These are phyloP conservation scores for Orobanche coerulescens DNA, from an alignment of 257 asterid genomes.

Conservation along the genomic window DNA sequence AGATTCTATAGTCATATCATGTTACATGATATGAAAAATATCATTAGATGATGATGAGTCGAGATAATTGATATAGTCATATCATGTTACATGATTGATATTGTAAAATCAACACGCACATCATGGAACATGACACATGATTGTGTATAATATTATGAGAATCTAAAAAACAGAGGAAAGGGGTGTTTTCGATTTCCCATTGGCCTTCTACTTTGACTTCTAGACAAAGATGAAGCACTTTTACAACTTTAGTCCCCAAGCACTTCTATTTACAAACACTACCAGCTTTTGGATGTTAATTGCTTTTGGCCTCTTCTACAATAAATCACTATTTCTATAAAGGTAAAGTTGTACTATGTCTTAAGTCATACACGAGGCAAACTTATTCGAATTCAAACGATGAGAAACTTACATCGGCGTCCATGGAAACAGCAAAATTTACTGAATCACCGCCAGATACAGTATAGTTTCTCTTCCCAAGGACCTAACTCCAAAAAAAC, in stretches of 20 bases:
- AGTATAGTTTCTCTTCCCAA: slow-evolving; percentile 20
- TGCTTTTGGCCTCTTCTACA: background rate
- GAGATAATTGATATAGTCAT: no score
- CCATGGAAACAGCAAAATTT: slow-evolving; percentile 25
- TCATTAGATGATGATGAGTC: no score
- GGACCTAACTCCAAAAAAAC: slow-evolving; percentile 29
- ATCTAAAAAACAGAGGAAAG: no score
- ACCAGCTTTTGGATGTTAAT: background rate
- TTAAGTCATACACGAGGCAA: background rate
- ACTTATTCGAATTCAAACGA: background rate
- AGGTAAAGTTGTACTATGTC: background rate
- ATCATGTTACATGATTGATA: no score
- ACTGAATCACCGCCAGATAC: slow-evolving; percentile 15
- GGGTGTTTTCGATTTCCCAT: no score
- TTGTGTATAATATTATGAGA: no score
- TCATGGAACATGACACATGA: no score
- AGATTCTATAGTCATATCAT: no score
- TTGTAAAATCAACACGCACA: no score
- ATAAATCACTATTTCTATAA: background rate
- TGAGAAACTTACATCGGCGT: background rate
- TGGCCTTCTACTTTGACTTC: no score
- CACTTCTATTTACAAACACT: background rate
- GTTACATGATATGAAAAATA: no score
- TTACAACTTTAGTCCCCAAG: background rate
- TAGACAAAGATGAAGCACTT: no score